Percentiles rank a stretch among this genome's conserved stretches.
phyloP scores from a whole-genome alignment of 23 red algal species.

The Chondrus crispus region DNA sequence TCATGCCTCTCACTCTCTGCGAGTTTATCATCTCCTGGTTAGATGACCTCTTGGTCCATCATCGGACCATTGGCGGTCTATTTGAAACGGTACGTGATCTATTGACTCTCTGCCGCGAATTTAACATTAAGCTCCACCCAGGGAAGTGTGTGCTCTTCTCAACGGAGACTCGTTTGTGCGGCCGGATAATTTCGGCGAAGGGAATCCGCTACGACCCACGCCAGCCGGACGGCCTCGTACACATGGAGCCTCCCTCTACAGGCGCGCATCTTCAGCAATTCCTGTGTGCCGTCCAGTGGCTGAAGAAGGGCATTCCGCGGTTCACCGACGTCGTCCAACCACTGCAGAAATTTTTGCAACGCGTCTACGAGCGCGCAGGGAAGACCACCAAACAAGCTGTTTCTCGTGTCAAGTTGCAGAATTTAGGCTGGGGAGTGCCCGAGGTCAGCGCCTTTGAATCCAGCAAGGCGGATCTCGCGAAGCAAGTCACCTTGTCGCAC shows the following conservation, averaged over 20 bases:
- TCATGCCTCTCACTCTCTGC: not conserved
- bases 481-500: not conserved
- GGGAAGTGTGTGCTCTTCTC: not conserved
- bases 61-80: not conserved
- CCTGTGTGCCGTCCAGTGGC: constrained; percentile 13
- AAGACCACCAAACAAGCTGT: not conserved
- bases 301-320: not conserved
- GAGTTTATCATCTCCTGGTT: not conserved
- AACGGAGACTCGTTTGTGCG: not conserved
- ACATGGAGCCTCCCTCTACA: not conserved
- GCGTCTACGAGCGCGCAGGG: not conserved
- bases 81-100: not conserved
- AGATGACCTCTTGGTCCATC: not conserved
- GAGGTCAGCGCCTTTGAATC: not conserved
- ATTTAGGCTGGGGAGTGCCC: not conserved
- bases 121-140: not conserved
- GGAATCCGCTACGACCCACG: not conserved
- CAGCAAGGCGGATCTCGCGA: not conserved
- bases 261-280: constrained; percentile 8
- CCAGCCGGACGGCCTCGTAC: not conserved
- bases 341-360: not conserved
- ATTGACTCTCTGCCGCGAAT: not conserved
- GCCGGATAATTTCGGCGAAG: not conserved
- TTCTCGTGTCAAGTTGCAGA: not conserved
- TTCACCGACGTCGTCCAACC: not conserved